Evolutionary conservation across 495 filamentous ascomycete genomes (phyloP), one percentile per base, ranked within the genome.

Genomic region (Annulohypoxylon nitens): DNA sequence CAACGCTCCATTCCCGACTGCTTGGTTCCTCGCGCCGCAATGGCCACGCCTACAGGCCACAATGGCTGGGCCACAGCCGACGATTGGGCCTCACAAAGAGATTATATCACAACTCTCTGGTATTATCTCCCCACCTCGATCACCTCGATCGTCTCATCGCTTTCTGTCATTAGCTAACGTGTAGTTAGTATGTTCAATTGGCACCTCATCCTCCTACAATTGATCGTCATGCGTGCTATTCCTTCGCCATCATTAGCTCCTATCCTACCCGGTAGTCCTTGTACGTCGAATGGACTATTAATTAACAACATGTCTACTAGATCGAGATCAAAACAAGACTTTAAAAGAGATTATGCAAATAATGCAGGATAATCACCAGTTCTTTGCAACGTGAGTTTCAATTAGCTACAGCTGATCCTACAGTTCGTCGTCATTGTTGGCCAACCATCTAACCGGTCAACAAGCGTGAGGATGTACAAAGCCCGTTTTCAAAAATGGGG

Each of bases 391-490:
- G 84, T 84, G 64, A 68, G 82, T 78, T 11, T 41, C 45, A 33
- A 43, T 20, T 33, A 37, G 20, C 57, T 36, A 30, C 41, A 39
- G 25, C 37, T 39, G 37, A 11, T 43, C 12, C 16, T 55, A 43
- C 0, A 55, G 43, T 69, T 51, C 14, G 34, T 34, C 11, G 50
- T 12, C 14, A 16, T 16, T 33, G n/a, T 26, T 34, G 45, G 9
- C 26, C 36, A 39, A 30, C 23, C 41, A 47, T 41, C 61, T 69
- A 50, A 61, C 64, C 7, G 14, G 50, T n/a, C 23, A 34, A 48
- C 34, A 58, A 84, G 82, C 11, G 58, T 76, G 53, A 80, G 82
- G 33, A 85, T 84, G 83, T 85, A 83, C 73, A 81, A 83, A 36
- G 80, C 79, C 4, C 76, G 82, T 5, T 83, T 84, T 58, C 76